These are phyloP conservation scores for Clitoria ternatea DNA, from an alignment of 306 rosid species.

Conservation along the genomic window DNA sequence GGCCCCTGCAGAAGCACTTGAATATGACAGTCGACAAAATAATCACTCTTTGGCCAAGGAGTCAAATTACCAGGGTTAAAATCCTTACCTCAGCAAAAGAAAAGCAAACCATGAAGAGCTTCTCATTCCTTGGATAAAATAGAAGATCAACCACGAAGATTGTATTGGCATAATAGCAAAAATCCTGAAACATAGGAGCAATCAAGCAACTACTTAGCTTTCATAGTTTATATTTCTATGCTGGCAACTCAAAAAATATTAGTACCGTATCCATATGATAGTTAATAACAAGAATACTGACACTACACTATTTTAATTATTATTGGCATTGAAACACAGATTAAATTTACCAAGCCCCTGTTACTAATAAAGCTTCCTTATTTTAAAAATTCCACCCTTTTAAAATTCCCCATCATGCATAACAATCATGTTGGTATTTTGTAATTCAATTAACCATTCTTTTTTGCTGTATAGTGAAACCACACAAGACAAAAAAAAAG, in stretches of 20 bases:
- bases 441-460: neutral
- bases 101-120: slow-evolving; percentile 91
- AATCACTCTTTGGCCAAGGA: slow-evolving; percentile 5
- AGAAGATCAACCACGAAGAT: slow-evolving; percentile 83
- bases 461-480: neutral
- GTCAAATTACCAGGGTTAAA: slow-evolving; percentile 1
- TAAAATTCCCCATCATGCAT: neutral
- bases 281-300: neutral
- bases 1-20: slow-evolving; percentile 70
- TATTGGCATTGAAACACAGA: no score
- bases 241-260: neutral
- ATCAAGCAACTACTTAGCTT: slow-evolving; percentile 24
- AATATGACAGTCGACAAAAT: slow-evolving; percentile 24
- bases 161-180: slow-evolving; percentile 93
- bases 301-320: neutral
- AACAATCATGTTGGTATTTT: neutral
- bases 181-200: slow-evolving; percentile 55
- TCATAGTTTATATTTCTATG: neutral
- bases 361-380: neutral
- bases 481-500: neutral
- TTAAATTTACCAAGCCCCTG: neutral
- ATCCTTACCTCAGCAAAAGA: slow-evolving; percentile 90
- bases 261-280: neutral
- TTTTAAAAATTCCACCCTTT: neutral
- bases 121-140: slow-evolving; percentile 69